A percentile compares a stretch with the other conserved stretches of the same genome.
phyloP scores from a whole-genome alignment of 2,329 filamentous ascomycete species.

The Ramularia collo-cygni region DNA sequence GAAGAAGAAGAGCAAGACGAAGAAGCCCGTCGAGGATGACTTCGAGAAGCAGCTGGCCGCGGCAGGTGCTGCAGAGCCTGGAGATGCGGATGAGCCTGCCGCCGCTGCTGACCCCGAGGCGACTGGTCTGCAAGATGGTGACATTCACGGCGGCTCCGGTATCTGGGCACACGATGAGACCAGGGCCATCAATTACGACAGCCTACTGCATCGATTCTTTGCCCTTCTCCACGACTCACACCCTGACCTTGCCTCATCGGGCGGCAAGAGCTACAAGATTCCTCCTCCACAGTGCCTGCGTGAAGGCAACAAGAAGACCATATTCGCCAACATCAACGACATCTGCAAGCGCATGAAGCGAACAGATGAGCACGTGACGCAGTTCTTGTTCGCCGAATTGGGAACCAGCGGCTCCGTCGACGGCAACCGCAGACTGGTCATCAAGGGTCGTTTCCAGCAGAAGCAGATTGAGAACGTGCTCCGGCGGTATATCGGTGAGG shows the following conservation, averaged over 20 bases:
- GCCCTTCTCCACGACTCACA: constrained; percentile 90
- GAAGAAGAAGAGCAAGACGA: constrained; percentile 71
- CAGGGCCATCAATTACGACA: constrained; percentile 72
- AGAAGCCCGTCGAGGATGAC: constrained; percentile 54
- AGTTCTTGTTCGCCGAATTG: constrained; percentile 96
- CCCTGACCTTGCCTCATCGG: constrained; percentile 74
- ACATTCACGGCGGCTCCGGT: constrained; percentile 80
- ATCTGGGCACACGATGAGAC: constrained; percentile 81
- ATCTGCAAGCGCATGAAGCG: constrained; percentile 99
- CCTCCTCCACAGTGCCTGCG: constrained; percentile 96
- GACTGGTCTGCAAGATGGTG: constrained; percentile 53
- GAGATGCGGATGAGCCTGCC: constrained; percentile 46
- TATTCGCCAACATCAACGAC: constrained; percentile 97
- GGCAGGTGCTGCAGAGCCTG: constrained; percentile 50
- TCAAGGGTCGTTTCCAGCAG: constrained; percentile 99
- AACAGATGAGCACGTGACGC: constrained; percentile 84
- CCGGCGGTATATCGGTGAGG: constrained; percentile 85
- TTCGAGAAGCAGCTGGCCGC: constrained; percentile 61
- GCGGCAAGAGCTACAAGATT: constrained; percentile 95
- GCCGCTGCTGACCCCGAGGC: constrained; percentile 33
- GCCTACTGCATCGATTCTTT: constrained; percentile 90
- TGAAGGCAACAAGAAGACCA: constrained; percentile 99
- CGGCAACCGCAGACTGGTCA: constrained; percentile 85
- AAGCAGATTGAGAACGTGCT: constrained; percentile 98
- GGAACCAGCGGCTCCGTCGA: constrained; percentile 95